Evolutionary conservation across 345 rosid genomes (phyloP).

Genomic region (Noccaea caerulescens): DNA sequence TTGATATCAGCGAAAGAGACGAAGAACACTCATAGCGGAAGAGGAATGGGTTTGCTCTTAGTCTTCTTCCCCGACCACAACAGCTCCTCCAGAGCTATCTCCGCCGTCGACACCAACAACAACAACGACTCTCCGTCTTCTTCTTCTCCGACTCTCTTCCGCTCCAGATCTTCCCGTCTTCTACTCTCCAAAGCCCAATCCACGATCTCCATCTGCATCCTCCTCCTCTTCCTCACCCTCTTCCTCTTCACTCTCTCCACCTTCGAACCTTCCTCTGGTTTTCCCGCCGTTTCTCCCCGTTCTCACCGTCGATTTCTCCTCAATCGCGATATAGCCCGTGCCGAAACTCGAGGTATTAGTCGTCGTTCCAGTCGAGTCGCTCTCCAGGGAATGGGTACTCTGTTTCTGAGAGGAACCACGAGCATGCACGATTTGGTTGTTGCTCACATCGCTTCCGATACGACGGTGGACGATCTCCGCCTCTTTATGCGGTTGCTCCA

Average conservation of each 20-base stretch:
- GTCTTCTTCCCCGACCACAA: slow-evolving; percentile 77
- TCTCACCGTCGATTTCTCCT: slow-evolving; percentile 46
- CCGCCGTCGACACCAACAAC: slow-evolving; percentile 25
- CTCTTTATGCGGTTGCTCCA: slow-evolving; percentile 64
- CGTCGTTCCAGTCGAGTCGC: slow-evolving; percentile 8
- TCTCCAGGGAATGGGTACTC: slow-evolving; percentile 48
- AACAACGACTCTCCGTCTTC: slow-evolving; percentile 45
- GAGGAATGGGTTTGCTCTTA: slow-evolving; percentile 71
- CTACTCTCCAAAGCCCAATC: slow-evolving; percentile 74
- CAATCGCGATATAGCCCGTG: slow-evolving; percentile 30
- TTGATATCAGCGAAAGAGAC: slow-evolving; percentile 40
- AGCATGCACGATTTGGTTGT: slow-evolving; percentile 51
- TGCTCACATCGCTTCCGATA: slow-evolving; percentile 63
- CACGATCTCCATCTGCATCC: slow-evolving; percentile 77
- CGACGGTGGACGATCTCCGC: slow-evolving; percentile 57
- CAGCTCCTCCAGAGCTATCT: not conserved
- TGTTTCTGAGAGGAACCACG: slow-evolving; percentile 41
- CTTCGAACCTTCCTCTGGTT: slow-evolving; percentile 61
- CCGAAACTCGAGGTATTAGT: not conserved
- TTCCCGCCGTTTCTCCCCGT: slow-evolving; percentile 35
- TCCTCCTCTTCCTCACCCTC: slow-evolving; percentile 69
- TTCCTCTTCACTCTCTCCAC: slow-evolving; percentile 90
- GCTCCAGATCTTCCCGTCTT: slow-evolving; percentile 46
- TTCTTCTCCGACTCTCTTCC: slow-evolving; percentile 48
- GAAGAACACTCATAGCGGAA: slow-evolving; percentile 20